phyloP scores from a whole-genome alignment of 148 eudicot species.

The Rhododendron ovatum region DNA sequence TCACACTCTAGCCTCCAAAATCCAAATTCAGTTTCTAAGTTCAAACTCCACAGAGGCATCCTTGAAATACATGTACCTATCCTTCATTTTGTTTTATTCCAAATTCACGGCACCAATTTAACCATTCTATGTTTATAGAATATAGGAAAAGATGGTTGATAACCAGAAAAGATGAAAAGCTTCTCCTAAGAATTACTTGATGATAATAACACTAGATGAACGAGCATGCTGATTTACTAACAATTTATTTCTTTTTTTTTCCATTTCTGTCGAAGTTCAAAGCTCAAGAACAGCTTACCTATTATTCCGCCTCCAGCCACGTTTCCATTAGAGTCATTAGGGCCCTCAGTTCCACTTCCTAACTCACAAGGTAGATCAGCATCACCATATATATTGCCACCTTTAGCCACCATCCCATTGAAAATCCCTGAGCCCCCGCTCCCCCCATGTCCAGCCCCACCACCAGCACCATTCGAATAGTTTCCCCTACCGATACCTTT shows the following conservation, averaged over 20 bases:
- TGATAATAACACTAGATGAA: neutral
- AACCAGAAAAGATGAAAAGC: too few species aligned
- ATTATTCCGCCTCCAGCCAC: constrained; percentile 88
- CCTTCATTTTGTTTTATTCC: neutral
- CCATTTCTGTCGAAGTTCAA: neutral
- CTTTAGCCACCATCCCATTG: constrained; percentile 66
- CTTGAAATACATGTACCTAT: neutral
- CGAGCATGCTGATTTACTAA: neutral
- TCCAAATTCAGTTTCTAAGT: neutral
- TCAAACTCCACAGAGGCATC: neutral
- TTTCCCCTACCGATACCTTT: constrained; percentile 71
- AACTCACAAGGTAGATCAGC: constrained; percentile 87
- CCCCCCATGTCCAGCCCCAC: constrained; percentile 96
- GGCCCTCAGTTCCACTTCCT: constrained; percentile 83
- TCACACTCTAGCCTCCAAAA: neutral
- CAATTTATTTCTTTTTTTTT: neutral
- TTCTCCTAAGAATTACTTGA: too few species aligned
- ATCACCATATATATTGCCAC: constrained; percentile 66
- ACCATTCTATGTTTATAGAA: too few species aligned
- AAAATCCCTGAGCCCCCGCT: constrained; percentile 72
- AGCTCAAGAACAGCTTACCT: constrained; percentile 35
- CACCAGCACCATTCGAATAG: constrained; percentile 76
- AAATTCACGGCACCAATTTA: too few species aligned
- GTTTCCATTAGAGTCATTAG: constrained; percentile 50
- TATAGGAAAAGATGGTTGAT: too few species aligned